Base-by-base conservation (phyloP, 2,329 filamentous ascomycete species). In the Mollisiaceae sp. region DNA sequence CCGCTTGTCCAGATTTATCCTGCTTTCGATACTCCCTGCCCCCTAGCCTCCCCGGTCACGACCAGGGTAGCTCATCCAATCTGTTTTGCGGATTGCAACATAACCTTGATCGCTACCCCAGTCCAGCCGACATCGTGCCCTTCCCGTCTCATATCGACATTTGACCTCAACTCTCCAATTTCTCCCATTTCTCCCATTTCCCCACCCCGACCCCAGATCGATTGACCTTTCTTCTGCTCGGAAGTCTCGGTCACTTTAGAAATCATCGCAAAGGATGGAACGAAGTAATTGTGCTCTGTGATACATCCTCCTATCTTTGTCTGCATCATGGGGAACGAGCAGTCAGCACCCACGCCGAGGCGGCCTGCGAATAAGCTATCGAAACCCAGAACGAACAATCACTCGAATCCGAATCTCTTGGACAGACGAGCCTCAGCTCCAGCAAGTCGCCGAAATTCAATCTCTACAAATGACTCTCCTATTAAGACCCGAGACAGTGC, bases 371-470 rank as follows among this genome's bases (percentile, higher is more conserved):
- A 75, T 50, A 75, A 69, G 60, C 59, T 76, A n/a, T 76, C 74
- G 18, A 76, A 76, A 60, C 75, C 75, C 1, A 72, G 67, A 56
- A 75, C 75, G 22, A 75, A 71, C 55, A 66, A 62, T 41, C 63
- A 72, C 35, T 71, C 70, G 8, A 68, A 56, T 6, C 65, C 66
- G 3, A 69, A 67, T 54, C 63, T 72, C 2, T 52, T 73, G 15
- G 70, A 65, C 36, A 39, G 63, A 14, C 70, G 66, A 41, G 32
- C 36, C 20, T 57, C 55, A 14, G 35, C 55, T 57, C 63, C 64
- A 36, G 57, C 52, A 4, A 71, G 67, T 67, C 70, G 71, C 36
- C 69, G 67, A 22, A 72, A 71, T 45, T 74, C 71, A n/a, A 61
- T 70, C 12, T 63, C 67, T n/a, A 62, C 59, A 1, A 67, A 50